These are phyloP conservation scores for Musa balbisiana DNA, from an alignment of 202 grass and related monocot genomes.

Conservation along the genomic window DNA sequence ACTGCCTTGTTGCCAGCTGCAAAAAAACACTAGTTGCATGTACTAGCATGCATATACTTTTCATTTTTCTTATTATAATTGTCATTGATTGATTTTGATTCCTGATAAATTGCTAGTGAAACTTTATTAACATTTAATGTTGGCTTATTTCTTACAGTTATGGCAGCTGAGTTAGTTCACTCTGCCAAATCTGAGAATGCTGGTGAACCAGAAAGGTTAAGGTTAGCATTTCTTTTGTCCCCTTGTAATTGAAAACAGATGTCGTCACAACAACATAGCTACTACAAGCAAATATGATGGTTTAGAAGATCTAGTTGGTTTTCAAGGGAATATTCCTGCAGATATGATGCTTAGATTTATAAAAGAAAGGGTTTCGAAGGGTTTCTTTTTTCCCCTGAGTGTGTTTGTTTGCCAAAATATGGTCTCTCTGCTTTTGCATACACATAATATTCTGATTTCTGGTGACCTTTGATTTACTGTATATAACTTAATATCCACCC, in stretches of 20 bases:
- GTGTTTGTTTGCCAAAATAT: not conserved
- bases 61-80: not conserved
- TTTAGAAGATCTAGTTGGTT: not conserved
- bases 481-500: too few species aligned
- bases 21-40: not conserved
- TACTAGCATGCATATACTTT: not conserved
- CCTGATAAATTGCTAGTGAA: not conserved
- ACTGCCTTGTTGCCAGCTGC: not conserved
- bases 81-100: not conserved
- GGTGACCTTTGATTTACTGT: too few species aligned
- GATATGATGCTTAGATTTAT: not conserved
- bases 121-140: constrained; percentile 8
- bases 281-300: not conserved
- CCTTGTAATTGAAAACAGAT: not conserved
- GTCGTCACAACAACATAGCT: not conserved
- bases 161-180: constrained; percentile 79
- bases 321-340: not conserved
- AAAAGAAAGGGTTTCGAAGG: not conserved
- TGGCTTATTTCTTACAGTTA: constrained; percentile 45
- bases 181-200: constrained; percentile 49
- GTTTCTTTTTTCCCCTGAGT: not conserved
- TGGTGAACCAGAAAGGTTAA: constrained; percentile 74
- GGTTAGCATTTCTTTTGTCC: constrained; percentile 43
- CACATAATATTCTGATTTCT: not conserved
- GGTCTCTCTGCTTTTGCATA: not conserved